These are phyloP conservation scores for Aspergillus carbonarius DNA, from an alignment of 2,329 filamentous ascomycete genomes.

Conservation along the genomic window DNA sequence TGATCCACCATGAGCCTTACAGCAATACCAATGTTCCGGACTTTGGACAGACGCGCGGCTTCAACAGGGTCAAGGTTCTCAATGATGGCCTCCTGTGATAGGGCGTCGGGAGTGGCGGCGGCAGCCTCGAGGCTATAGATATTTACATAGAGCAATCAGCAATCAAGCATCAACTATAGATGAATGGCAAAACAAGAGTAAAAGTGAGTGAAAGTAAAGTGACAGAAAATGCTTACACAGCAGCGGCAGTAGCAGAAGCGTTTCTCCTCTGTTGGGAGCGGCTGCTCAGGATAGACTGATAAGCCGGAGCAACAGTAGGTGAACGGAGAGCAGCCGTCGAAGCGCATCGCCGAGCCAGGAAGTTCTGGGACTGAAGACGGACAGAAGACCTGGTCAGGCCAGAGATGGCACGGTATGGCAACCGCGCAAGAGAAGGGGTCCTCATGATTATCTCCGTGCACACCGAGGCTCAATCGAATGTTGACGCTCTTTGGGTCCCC, in stretches of 20 bases:
- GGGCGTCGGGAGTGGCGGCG: constrained; percentile 54
- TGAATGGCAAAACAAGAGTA: background rate
- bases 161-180: background rate
- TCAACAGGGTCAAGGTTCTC: constrained; percentile 80
- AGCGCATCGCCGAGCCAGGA: constrained; percentile 41
- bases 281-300: constrained; percentile 39
- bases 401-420: constrained; percentile 39
- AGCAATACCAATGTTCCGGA: constrained; percentile 97
- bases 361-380: constrained; percentile 36
- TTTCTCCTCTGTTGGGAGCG: constrained; percentile 46
- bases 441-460: constrained; percentile 38
- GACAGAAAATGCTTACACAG: constrained; percentile 38
- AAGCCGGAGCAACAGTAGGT: constrained; percentile 31
- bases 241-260: constrained; percentile 44
- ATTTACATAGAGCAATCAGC: constrained; percentile 13
- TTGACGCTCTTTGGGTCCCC: constrained; percentile 21
- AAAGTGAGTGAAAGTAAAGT: background rate
- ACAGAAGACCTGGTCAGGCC: constrained; percentile 34
- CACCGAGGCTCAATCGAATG: constrained; percentile 26
- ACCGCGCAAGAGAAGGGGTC: constrained; percentile 42
- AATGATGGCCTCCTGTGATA: constrained; percentile 67
- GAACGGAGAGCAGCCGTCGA: constrained; percentile 38
- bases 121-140: constrained; percentile 56
- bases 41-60: constrained; percentile 70
- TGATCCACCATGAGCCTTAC: constrained; percentile 50